Evolutionary conservation across 1,284 basidiomycete species (phyloP), one percentile per base, ranked within the genome.

Genomic region (Neotropicomus parvogracilis): DNA sequence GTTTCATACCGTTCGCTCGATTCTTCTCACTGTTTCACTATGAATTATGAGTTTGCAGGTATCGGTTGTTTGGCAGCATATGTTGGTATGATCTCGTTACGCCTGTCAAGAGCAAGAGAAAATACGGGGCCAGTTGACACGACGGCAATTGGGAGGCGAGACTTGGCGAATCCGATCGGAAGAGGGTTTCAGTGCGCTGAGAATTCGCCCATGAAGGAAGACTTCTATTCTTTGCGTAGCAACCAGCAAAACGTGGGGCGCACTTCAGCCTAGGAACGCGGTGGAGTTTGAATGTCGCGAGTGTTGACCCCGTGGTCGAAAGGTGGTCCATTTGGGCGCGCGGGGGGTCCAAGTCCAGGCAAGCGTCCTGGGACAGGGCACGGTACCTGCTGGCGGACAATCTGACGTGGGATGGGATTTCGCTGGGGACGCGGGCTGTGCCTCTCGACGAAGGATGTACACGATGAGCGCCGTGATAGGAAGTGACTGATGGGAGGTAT

Each of bases 401-500:
- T n/a, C n/a, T n/a, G n/a, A n/a, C n/a, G n/a, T n/a, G n/a, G n/a
- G n/a, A n/a, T 59, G 53, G 53, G 51, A 60, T 58, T 60, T 62
- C 61, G 62, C 65, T 63, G 64, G 62, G 59, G 55, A 64, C 62
- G 52, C 48, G 32, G 54, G 60, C 47, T 52, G 62, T 62, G 47
- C 50, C 47, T 53, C 58, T 59, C 48, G 52, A 58, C 52, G 59
- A 49, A 50, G 49, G 44, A 63, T 66, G 61, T 69, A 62, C 64
- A 57, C 57, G 66, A 63, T 54, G 56, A 45, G 52, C 54, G 54
- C 55, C 59, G 62, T 59, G 72, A 73, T 73, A 72, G 72, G 66
- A 64, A 59, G 69, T 70, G 71, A 73, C 62, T 74, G 72, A 73
- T 75, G 70, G 65, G 63, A 59, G 59, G 63, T 58, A 46, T 48